Evolutionary conservation across 441 rosid species (phyloP).

Genomic region (Jatropha multifida): DNA sequence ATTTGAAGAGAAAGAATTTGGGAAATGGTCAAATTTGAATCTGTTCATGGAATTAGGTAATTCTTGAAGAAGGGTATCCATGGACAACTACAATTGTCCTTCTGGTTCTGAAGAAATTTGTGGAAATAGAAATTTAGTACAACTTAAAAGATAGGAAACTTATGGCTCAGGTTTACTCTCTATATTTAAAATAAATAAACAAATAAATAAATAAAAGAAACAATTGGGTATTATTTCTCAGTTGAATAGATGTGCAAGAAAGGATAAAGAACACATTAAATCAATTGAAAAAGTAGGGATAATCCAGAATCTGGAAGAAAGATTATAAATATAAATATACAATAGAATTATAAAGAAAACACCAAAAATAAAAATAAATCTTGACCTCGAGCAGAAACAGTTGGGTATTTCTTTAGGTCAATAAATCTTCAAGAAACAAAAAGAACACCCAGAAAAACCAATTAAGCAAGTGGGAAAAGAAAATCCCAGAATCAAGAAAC

Average conservation of each 20-base stretch:
- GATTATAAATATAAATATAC: neutral
- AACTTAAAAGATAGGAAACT: conserved; percentile 14
- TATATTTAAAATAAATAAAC: neutral
- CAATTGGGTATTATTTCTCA: neutral
- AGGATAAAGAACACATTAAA: neutral
- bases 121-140: neutral
- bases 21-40: conserved; percentile 17
- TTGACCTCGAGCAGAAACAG: neutral
- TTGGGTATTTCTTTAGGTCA: neutral
- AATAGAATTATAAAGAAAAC: neutral
- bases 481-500: neutral
- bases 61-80: conserved; percentile 31
- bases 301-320: conserved; percentile 1
- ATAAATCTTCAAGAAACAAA: neutral
- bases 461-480: neutral
- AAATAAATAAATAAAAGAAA: neutral
- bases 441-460: neutral
- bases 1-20: conserved; percentile 16
- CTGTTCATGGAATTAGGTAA: conserved; percentile 19
- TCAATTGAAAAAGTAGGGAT: neutral
- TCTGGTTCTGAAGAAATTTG: neutral
- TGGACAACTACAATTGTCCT: neutral
- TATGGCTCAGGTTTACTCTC: conserved; percentile 12
- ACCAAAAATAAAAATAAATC: neutral
- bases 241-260: neutral